Base-by-base conservation (phyloP, 2,329 filamentous ascomycete genomes). In the Aphanocladium album region DNA sequence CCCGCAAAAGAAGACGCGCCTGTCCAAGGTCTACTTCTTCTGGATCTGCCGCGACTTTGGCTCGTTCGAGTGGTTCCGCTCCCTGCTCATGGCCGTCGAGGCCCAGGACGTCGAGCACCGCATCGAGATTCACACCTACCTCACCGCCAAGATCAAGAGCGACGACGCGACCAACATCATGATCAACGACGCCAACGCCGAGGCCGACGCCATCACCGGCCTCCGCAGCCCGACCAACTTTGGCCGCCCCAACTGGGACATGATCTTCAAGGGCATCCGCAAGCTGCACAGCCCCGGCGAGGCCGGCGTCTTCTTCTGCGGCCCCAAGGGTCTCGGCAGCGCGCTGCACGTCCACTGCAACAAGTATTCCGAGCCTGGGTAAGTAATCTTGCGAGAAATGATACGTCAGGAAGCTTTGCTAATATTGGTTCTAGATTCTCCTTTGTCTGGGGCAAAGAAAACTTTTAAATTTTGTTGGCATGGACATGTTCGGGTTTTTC, bases 11-110 rank as follows among this genome's bases (percentile, higher is more conserved):
- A 89, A 89, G 77, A 93, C 89, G 2, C 82, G 89, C 4, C 81
- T 96, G 47, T 83, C 87, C 69, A 96, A 95, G 74, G 90, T 96
- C 25, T 96, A 95, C 79, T 95, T 95, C 79, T 92, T 95, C 83
- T 95, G 91, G 91, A 87, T 95, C 64, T 93, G 90, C 80, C 83
- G 90, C 74, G 90, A 95, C 74, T 93, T 93, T 70, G 90, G 88
- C 37, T 91, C 89, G 0, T 93, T 95, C 68, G 90, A 95, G 79
- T 96, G 91, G 91, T 95, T 95, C 81, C 83, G 90, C 54, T 93
- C 89, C 27, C 78, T 96, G 62, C 83, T 96, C 17, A 81, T 92
- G 64, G 91, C 91, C 59, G 93, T 96, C 68, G 91, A 95, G 76
- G 89, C 89, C 0, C 90, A 95, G 76, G 91, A 96, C 76, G 81